Percentiles rank a stretch among this genome's conserved stretches.
Evolutionary conservation across 2,329 filamentous ascomycete genomes (phyloP).

Genomic region (Penicillium vulpinum): DNA sequence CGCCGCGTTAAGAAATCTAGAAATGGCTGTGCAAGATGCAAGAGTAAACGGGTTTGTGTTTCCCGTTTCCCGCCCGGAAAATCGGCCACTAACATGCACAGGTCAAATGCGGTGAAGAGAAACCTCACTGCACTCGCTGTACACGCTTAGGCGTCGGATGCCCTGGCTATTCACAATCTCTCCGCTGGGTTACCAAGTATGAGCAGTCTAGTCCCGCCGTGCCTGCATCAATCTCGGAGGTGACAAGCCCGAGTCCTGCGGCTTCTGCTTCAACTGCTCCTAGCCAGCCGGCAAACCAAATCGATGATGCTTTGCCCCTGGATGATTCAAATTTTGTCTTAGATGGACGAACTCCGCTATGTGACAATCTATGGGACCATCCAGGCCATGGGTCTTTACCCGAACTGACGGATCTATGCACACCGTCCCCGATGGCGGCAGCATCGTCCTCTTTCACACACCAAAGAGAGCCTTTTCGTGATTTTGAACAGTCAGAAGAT

Average conservation of each 20-base stretch:
- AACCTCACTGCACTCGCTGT: constrained; percentile 41
- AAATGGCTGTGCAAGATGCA: constrained; percentile 45
- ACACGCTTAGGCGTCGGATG: constrained; percentile 40
- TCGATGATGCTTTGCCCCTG: constrained; percentile 3
- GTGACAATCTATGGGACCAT: constrained; percentile 36
- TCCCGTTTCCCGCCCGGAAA: neutral
- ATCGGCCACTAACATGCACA: constrained; percentile 14
- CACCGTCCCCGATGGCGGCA: constrained; percentile 24
- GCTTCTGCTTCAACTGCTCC: constrained; percentile 14
- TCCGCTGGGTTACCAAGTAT: constrained; percentile 42
- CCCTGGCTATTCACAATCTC: constrained; percentile 40
- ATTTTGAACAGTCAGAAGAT: constrained; percentile 22
- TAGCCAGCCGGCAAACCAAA: constrained; percentile 5
- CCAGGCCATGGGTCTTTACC: constrained; percentile 31
- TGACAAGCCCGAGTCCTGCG: constrained; percentile 13
- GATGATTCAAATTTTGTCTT: constrained; percentile 15
- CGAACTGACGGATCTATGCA: constrained; percentile 35
- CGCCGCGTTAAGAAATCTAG: constrained; percentile 44
- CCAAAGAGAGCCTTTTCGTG: constrained; percentile 16
- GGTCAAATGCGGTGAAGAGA: constrained; percentile 45
- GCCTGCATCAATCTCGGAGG: constrained; percentile 12
- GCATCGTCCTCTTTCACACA: constrained; percentile 18
- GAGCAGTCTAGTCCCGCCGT: constrained; percentile 21
- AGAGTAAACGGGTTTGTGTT: constrained; percentile 40
- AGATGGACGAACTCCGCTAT: constrained; percentile 23